These are phyloP conservation scores for Juncus effusus DNA, from an alignment of 176 grass and related monocot species.

Conservation along the genomic window DNA sequence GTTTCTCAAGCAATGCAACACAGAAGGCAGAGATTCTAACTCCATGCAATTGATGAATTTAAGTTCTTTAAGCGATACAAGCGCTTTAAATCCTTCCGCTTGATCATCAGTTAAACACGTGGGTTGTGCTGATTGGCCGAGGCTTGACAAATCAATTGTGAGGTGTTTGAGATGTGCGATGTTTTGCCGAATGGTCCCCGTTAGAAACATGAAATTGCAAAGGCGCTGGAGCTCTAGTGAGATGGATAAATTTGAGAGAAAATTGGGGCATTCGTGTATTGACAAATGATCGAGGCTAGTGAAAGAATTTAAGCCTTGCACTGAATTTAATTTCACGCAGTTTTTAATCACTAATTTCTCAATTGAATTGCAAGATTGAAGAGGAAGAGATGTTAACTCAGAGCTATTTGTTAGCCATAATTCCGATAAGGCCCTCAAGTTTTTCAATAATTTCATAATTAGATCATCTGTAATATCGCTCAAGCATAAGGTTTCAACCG, in stretches of 20 bases:
- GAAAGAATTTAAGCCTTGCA: not conserved
- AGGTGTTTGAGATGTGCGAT: constrained; percentile 4
- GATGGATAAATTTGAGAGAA: constrained; percentile 7
- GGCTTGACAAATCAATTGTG: constrained; percentile 12
- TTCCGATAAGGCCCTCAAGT: constrained; percentile 17
- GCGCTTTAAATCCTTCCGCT: constrained; percentile 12
- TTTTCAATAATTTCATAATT: constrained; percentile 5
- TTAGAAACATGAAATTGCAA: constrained; percentile 12
- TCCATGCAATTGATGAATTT: constrained; percentile 23
- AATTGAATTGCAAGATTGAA: constrained; percentile 1
- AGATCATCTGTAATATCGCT: constrained; percentile 12
- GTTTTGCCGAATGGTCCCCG: not conserved
- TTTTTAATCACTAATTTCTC: constrained; percentile 22
- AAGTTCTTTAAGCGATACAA: not conserved
- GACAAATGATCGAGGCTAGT: constrained; percentile 10
- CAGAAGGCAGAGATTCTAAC: constrained; percentile 19
- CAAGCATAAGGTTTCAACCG: constrained; percentile 18
- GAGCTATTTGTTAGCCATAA: constrained; percentile 8
- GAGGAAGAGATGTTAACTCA: constrained; percentile 10
- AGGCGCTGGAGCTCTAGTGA: constrained; percentile 7
- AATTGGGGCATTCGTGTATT: constrained; percentile 7
- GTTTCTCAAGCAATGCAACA: constrained; percentile 6
- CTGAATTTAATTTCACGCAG: not conserved
- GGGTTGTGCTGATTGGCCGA: not conserved
- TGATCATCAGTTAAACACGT: not conserved